A percentile compares a stretch with the other conserved stretches of the same genome.
phyloP scores from a whole-genome alignment of 805 yeast genomes.

The Komagataella mondaviorum region DNA sequence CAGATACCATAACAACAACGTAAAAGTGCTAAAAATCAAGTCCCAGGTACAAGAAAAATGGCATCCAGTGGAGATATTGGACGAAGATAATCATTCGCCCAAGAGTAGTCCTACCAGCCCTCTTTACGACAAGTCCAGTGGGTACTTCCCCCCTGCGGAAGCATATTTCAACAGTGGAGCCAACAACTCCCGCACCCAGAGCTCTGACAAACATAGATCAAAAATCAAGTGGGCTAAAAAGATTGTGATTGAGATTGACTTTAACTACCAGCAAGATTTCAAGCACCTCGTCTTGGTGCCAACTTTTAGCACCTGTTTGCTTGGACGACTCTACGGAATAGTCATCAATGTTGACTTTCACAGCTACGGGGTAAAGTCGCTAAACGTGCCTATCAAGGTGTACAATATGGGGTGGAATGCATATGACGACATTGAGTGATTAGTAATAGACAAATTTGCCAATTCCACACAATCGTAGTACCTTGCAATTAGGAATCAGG shows the following conservation, averaged over 20 bases:
- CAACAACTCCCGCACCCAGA: neutral
- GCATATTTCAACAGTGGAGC: neutral
- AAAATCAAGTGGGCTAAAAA: neutral
- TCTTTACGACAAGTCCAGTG: neutral
- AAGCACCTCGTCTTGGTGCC: slow-evolving; percentile 36
- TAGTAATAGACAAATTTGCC: neutral
- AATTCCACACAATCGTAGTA: too few species aligned
- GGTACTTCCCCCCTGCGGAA: neutral
- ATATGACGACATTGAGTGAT: neutral
- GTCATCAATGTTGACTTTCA: slow-evolving; percentile 5
- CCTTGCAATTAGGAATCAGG: too few species aligned
- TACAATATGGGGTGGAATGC: neutral
- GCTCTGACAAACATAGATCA: neutral
- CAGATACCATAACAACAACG: neutral
- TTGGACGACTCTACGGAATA: slow-evolving; percentile 42
- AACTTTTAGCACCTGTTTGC: slow-evolving; percentile 46
- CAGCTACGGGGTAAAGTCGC: neutral
- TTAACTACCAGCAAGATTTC: neutral
- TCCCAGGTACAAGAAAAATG: neutral
- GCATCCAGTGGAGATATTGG: neutral
- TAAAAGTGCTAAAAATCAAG: neutral
- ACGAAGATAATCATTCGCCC: neutral
- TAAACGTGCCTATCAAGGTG: slow-evolving; percentile 5
- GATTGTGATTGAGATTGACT: neutral
- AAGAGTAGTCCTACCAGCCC: neutral